Base-by-base conservation (phyloP, 2,329 filamentous ascomycete genomes). In the Talaromyces piceae region DNA sequence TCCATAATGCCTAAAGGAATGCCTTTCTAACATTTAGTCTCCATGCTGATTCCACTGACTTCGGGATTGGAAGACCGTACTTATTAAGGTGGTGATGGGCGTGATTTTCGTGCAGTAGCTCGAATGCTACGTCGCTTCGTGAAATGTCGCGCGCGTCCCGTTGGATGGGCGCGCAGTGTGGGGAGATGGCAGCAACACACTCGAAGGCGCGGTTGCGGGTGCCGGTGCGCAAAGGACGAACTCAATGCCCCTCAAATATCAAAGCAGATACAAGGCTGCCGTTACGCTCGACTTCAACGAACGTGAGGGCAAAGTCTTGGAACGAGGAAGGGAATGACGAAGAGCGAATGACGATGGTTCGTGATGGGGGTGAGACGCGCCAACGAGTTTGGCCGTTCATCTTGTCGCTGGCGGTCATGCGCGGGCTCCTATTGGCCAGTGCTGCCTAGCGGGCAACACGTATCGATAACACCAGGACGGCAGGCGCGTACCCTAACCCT, bases 1-100 rank as follows among this genome's bases (percentile, higher is more conserved):
- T 53, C 51, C 51, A 53, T 53, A 43, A 23, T 43, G 33, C 25
- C 39, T 43, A 12, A 13, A 22, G 12, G 39, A 41, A 13, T 12
- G 20, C 2, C n/a, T 3, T 8, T n/a, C 9, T 25, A 11, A 23
- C 13, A 13, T n/a, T 25, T 7, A 13, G n/a, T 22, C 13, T 25
- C 31, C 39, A 12, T 22, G 39, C 39, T 12, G 23, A 23, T 43
- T 43, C n/a, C 22, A n/a, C n/a, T 3, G 2, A 2, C 25, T 11
- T 6, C 16, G 16, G 33, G n/a, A 18, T 6, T 13, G 13, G 5
- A 22, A 43, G 13, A 5, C 18, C 20, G 23, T 25, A 16, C 23
- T 16, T 43, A 16, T 43, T 18, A 43, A 22, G 7, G 39, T n/a
- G n/a, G 20, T n/a, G n/a, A n/a, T n/a, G 20, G 22, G 20, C 16